Conservation (phyloP, 352 stramenopile genomes). For the Globisporangium camurandrum region DNA sequence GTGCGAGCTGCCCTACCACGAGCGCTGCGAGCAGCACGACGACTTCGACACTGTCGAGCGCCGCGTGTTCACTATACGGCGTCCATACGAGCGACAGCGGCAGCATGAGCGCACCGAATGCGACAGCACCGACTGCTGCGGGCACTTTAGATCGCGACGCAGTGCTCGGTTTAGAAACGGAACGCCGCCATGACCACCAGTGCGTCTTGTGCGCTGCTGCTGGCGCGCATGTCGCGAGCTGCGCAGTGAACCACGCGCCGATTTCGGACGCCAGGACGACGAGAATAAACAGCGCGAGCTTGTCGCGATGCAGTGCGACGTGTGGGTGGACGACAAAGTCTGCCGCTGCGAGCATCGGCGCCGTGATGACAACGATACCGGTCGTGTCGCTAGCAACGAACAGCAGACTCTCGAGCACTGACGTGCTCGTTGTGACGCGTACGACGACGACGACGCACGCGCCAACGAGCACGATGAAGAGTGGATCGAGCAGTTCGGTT, state of each 20-base stretch:
- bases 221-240: constrained; percentile 15
- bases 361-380: constrained; percentile 18
- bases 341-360: constrained; percentile 31
- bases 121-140: constrained; percentile 23
- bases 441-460: constrained; percentile 31
- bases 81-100: constrained; percentile 19
- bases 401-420: constrained; percentile 37
- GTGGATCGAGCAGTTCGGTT: constrained; percentile 29
- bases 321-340: constrained; percentile 34
- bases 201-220: constrained; percentile 10
- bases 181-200: too few species aligned
- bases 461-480: constrained; percentile 38
- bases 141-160: constrained; percentile 17
- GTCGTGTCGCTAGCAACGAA: constrained; percentile 32
- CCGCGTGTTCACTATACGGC: background rate
- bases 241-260: constrained; percentile 10
- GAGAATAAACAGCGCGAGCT: constrained; percentile 40
- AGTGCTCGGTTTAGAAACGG: constrained; percentile 16
- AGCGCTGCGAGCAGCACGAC: constrained; percentile 33
- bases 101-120: constrained; percentile 27
- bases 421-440: constrained; percentile 41
- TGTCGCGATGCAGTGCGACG: constrained; percentile 22
- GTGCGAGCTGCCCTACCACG: constrained; percentile 29
- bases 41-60: constrained; percentile 25
- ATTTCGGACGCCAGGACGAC: constrained; percentile 36